Evolutionary conservation across 371 early-diverging fungal species (phyloP), one percentile per base, ranked within the genome.

Genomic region (Rhizomucor pusillus): DNA sequence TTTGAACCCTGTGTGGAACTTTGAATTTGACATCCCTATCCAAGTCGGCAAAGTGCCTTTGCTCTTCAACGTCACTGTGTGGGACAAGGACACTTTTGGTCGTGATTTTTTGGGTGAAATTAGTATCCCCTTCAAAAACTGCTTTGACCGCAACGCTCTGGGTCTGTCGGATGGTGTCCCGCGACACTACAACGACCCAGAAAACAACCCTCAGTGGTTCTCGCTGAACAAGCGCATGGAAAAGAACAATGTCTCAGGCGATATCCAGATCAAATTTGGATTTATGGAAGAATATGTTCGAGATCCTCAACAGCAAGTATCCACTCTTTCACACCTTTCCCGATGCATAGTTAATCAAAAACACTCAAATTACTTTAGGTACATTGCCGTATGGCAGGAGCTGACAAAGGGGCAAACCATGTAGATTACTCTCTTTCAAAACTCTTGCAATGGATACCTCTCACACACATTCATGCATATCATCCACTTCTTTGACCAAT

Each of bases 1-100:
- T 12, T 63, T 93, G 41, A 80, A 86, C 52, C 93, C 93, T 1
- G 78, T 73, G 19, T 93, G 93, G 91, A 79, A 90, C 50, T 80
- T 72, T 10, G 65, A 79, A 46, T 89, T 89, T 62, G 87, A 86
- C 33, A 79, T 90, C 63, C 67, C 66, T 18, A 41, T 87, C 20
- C 62, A 77, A 12, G 60, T 71, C 13, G 63, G 66, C 43, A 74
- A 74, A 18, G 54, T 71, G 14, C 81, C 82, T 1, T 63, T 66
- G 6, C 50, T 67, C 7, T 59, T 82, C 29, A 63, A 67, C 16
- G 61, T 84, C 19, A 80, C 76, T 19, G 78, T 86, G 19, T 84
- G 86, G 85, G 62, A 61, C 29, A 82, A 78, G 54, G 83, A 85
- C 66, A 71, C 77, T 11, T 78, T 83, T 63, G 77, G 81, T 2